Conservation (phyloP, 225 moss, liverwort and hornwort genomes). For the Anthoceros angustus region DNA sequence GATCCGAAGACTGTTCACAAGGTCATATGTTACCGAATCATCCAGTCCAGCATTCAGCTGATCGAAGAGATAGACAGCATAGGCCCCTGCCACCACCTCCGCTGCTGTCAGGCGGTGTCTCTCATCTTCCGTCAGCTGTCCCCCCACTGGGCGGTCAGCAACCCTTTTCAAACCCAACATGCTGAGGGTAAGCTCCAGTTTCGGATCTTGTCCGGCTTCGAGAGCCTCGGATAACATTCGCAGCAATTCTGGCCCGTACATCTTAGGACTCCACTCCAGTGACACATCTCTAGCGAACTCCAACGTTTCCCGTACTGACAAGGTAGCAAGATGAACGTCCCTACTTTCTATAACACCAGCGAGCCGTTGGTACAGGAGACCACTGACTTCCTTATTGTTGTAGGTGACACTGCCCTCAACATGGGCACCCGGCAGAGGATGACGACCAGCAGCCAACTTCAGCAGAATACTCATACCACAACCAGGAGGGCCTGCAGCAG, state of each 20-base stretch:
- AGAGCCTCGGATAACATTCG: slow-evolving; percentile 50
- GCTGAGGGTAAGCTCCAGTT: slow-evolving; percentile 65
- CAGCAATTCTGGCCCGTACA: slow-evolving; percentile 36
- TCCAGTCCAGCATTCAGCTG: slow-evolving; percentile 56
- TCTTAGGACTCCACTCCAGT: slow-evolving; percentile 34
- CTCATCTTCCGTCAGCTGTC: slow-evolving; percentile 57
- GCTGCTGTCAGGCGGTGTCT: slow-evolving; percentile 60
- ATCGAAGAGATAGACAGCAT: slow-evolving; percentile 66
- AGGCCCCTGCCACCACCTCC: slow-evolving; percentile 78
- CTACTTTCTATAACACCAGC: slow-evolving; percentile 31
- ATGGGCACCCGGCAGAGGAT: slow-evolving; percentile 18
- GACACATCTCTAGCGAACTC: slow-evolving; percentile 69
- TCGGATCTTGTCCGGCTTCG: slow-evolving; percentile 74
- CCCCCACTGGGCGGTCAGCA: slow-evolving; percentile 55
- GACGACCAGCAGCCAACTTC: slow-evolving; percentile 42
- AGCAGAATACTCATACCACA: slow-evolving; percentile 35
- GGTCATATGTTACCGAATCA: slow-evolving; percentile 37
- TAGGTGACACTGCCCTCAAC: slow-evolving; percentile 61
- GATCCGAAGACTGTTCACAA: slow-evolving; percentile 60
- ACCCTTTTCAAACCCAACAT: slow-evolving; percentile 78
- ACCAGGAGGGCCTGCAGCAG: slow-evolving; percentile 47
- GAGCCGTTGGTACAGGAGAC: slow-evolving; percentile 48
- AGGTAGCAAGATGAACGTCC: slow-evolving; percentile 42
- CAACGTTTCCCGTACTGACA: slow-evolving; percentile 74
- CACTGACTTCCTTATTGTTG: slow-evolving; percentile 39